These are phyloP conservation scores for Fistulifera pelliculosa DNA, from an alignment of 108 stramenopile species.

Conservation along the genomic window DNA sequence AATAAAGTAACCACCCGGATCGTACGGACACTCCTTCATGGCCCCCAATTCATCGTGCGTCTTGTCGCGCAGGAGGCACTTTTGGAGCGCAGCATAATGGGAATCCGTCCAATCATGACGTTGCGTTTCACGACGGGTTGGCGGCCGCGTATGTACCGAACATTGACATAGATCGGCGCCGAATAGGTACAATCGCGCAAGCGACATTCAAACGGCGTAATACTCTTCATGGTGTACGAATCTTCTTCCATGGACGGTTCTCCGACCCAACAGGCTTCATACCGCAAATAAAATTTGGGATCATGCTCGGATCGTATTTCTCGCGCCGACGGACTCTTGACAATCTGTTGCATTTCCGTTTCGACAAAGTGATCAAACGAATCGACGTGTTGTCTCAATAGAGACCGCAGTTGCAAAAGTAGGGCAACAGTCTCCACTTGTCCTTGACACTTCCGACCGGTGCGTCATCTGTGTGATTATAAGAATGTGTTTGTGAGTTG, in stretches of 20 bases:
- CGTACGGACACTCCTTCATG: conserved; percentile 97
- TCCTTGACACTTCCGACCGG: conserved; percentile 84
- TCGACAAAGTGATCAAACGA: conserved; percentile 97
- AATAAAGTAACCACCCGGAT: conserved; percentile 99
- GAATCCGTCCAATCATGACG: conserved; percentile 77
- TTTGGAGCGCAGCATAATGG: conserved; percentile 94
- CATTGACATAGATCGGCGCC: conserved; percentile 96
- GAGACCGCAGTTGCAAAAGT: conserved; percentile 86
- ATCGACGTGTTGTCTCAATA: conserved; percentile 98
- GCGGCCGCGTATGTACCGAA: conserved; percentile 89
- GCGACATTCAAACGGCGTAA: conserved; percentile 96
- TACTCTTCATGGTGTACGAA: conserved; percentile 58
- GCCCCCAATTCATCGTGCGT: conserved; percentile 77
- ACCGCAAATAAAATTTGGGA: conserved; percentile 91
- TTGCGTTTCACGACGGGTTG: conserved; percentile 90
- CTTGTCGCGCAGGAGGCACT: conserved; percentile 84
- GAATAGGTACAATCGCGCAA: conserved; percentile 96
- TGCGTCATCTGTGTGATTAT: conserved; percentile 50
- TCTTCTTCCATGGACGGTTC: conserved; percentile 91
- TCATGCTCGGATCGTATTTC: conserved; percentile 92
- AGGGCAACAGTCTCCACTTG: conserved; percentile 94
- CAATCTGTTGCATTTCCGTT: conserved; percentile 87
- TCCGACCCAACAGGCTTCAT: conserved; percentile 94
- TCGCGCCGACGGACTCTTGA: conserved; percentile 68
- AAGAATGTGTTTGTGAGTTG: not conserved